Conservation (phyloP, 108 stramenopile genomes). For the Cyclostephanos tholiformis region DNA sequence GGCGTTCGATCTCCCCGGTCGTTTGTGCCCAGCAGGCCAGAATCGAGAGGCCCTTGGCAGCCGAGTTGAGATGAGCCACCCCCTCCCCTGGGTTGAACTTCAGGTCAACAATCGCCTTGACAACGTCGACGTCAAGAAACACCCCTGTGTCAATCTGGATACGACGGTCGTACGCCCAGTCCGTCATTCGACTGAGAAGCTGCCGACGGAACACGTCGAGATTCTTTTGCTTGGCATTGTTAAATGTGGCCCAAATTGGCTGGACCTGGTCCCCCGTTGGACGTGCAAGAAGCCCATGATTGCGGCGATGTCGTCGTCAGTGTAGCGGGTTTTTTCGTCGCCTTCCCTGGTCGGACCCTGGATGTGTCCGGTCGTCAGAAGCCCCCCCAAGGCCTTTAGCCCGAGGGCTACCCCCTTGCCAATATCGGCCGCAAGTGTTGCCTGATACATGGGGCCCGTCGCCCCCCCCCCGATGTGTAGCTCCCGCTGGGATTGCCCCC, state of each 20-base stretch:
- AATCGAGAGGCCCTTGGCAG: not conserved
- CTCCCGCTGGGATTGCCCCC: too few species aligned
- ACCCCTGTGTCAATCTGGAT: not conserved
- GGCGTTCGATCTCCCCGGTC: not conserved
- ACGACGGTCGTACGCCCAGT: not conserved
- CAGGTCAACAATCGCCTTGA: not conserved
- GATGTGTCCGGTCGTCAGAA: too few species aligned
- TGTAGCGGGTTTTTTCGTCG: too few species aligned
- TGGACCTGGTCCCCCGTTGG: not conserved
- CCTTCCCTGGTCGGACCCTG: too few species aligned
- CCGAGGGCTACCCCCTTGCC: too few species aligned
- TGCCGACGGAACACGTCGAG: not conserved
- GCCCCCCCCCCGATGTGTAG: too few species aligned
- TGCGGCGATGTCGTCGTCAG: not conserved
- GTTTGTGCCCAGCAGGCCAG: not conserved
- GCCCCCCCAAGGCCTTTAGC: too few species aligned
- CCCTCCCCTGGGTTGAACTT: not conserved
- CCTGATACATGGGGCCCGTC: too few species aligned
- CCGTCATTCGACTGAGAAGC: not conserved
- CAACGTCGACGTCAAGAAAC: not conserved
- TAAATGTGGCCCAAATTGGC: not conserved
- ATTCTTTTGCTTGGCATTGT: not conserved
- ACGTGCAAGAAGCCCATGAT: not conserved
- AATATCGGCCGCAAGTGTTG: too few species aligned
- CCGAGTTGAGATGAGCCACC: not conserved